Evolutionary conservation across 768 basidiomycete species (phyloP).

Genomic region (Peribolospora baueri): DNA sequence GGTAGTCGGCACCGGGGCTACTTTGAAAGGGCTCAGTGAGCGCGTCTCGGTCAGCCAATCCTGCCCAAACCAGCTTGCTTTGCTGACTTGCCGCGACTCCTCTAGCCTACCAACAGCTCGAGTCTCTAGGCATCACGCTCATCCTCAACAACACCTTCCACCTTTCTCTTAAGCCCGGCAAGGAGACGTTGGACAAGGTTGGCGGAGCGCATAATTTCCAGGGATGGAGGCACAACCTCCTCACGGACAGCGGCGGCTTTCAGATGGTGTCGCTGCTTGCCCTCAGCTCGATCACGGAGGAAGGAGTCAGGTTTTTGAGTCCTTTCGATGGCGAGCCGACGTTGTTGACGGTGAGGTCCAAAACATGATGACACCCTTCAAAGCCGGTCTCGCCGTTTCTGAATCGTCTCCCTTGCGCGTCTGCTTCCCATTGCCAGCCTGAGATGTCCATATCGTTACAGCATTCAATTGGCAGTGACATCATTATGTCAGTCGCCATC

Average conservation of each 20-base stretch:
- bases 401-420: background rate
- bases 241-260: constrained; percentile 67
- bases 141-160: constrained; percentile 82
- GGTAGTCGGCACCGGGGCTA: too few species aligned
- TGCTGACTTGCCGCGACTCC: background rate
- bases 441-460: constrained; percentile 80
- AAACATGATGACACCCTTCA: constrained; percentile 30
- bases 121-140: constrained; percentile 37
- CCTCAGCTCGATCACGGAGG: constrained; percentile 43
- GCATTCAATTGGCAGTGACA: constrained; percentile 73
- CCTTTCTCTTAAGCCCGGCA: constrained; percentile 61
- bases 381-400: constrained; percentile 3
- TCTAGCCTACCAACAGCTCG: constrained; percentile 1
- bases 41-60: too few species aligned
- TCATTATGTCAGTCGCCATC: constrained; percentile 56
- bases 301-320: too few species aligned
- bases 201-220: constrained; percentile 80
- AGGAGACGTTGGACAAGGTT: constrained; percentile 40
- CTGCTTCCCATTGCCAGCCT: constrained; percentile 28
- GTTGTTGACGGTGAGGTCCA: constrained; percentile 44
- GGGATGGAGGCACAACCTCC: constrained; percentile 60
- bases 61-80: too few species aligned
- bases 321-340: constrained; percentile 1
- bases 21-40: too few species aligned
- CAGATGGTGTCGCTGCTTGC: constrained; percentile 44